Percentiles rank a stretch among this genome's conserved stretches.
Conservation (phyloP, 495 filamentous ascomycete species). For the Neurospora sp. region DNA sequence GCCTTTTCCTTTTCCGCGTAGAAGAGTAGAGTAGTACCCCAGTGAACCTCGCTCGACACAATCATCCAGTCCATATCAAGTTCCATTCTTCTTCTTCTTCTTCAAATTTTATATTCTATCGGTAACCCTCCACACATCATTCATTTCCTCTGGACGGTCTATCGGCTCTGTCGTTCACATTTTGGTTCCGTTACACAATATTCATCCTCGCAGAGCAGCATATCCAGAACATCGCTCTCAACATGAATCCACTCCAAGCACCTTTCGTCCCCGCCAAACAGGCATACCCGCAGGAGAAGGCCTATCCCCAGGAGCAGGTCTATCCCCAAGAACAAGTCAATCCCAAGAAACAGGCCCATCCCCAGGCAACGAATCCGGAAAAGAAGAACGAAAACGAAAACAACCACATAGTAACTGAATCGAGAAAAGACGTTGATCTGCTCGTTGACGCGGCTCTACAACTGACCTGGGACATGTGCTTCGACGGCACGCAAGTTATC, state of each 20-base stretch:
- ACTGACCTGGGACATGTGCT: not conserved
- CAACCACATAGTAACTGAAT: not conserved
- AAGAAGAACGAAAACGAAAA: not conserved
- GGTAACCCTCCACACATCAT: not conserved
- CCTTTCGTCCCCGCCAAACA: not conserved
- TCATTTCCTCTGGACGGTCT: not conserved
- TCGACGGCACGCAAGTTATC: not conserved
- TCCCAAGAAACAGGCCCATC: not conserved
- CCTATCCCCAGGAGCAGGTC: not conserved
- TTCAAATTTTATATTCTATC: not conserved
- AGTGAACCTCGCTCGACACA: not conserved
- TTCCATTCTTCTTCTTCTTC: not conserved
- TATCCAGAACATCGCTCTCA: not conserved
- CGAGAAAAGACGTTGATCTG: not conserved
- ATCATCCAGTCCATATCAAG: not conserved
- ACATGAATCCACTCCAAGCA: not conserved
- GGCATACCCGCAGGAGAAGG: not conserved
- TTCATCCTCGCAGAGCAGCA: not conserved
- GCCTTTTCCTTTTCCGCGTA: not conserved
- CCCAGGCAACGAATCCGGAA: not conserved
- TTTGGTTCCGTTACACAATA: not conserved
- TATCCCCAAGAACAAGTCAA: not conserved
- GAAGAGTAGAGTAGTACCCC: not conserved
- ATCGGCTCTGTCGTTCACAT: not conserved
- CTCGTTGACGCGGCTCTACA: not conserved